phyloP scores from a whole-genome alignment of 345 rosid genomes.

The Chamaenerion angustifolium region DNA sequence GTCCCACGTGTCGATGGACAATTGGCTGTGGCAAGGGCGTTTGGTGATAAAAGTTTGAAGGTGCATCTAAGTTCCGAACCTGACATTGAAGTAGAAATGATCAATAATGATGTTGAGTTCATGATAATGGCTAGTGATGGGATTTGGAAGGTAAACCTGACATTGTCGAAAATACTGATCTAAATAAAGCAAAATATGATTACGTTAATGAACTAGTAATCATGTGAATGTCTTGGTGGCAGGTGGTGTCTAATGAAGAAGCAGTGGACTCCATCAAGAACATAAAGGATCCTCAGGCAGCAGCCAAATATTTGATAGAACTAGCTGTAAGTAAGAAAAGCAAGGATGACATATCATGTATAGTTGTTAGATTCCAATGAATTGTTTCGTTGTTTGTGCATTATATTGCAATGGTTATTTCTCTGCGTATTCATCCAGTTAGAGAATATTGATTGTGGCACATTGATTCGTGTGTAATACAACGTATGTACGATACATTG shows the following conservation, averaged over 20 bases:
- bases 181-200: no score
- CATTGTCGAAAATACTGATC: no score
- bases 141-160: constrained; percentile 66
- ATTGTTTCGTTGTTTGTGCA: neutral
- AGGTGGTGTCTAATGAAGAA: constrained; percentile 78
- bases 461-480: no score
- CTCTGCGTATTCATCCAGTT: no score
- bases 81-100: constrained; percentile 23
- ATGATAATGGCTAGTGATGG: constrained; percentile 84
- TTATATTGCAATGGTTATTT: no score
- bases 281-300: constrained; percentile 53
- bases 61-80: constrained; percentile 85
- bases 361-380: constrained; percentile 59
- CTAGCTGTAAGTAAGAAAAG: constrained; percentile 54
- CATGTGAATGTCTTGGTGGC: constrained; percentile 1
- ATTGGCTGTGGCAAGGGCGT: constrained; percentile 84
- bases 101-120: constrained; percentile 36
- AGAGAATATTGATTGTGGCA: no score
- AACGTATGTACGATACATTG: no score
- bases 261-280: constrained; percentile 46
- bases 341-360: constrained; percentile 88
- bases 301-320: constrained; percentile 57
- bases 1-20: constrained; percentile 91
- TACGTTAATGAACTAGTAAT: no score
- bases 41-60: constrained; percentile 79